Evolutionary conservation across 176 grass and related monocot species (phyloP).

Genomic region (Cenchrus americanus): DNA sequence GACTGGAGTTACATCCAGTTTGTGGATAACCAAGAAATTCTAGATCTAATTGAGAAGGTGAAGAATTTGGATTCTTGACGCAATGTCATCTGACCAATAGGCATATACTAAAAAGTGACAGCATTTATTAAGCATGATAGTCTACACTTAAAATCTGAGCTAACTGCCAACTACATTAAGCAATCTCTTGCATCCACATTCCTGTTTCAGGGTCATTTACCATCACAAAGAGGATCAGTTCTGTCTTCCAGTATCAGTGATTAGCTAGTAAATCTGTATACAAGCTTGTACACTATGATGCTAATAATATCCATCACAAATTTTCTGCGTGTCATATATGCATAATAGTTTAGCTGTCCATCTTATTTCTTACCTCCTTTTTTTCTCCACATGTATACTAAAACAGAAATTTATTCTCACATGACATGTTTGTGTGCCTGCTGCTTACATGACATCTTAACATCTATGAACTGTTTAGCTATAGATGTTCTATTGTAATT

Average conservation of each 20-base stretch:
- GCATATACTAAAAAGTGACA: constrained; percentile 5
- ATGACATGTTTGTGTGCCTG: constrained; percentile 6
- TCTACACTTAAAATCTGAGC: neutral
- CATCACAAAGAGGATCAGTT: constrained; percentile 1
- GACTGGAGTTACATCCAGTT: constrained; percentile 99
- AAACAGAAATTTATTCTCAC: neutral
- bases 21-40: constrained; percentile 94
- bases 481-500: constrained; percentile 22
- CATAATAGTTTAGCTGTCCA: neutral
- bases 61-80: constrained; percentile 21
- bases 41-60: constrained; percentile 99
- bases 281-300: constrained; percentile 5
- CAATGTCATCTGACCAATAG: neutral
- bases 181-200: constrained; percentile 10
- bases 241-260: neutral
- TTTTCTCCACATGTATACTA: constrained; percentile 5
- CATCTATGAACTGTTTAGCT: neutral
- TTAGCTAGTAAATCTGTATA: neutral
- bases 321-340: neutral
- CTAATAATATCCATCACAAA: neutral
- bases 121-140: neutral
- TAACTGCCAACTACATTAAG: constrained; percentile 7
- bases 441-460: constrained; percentile 40
- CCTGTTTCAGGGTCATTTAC: neutral
- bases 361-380: neutral